These are phyloP conservation scores for Nakazawaea sp. DNA, from an alignment of 805 yeast genomes.

Conservation along the genomic window DNA sequence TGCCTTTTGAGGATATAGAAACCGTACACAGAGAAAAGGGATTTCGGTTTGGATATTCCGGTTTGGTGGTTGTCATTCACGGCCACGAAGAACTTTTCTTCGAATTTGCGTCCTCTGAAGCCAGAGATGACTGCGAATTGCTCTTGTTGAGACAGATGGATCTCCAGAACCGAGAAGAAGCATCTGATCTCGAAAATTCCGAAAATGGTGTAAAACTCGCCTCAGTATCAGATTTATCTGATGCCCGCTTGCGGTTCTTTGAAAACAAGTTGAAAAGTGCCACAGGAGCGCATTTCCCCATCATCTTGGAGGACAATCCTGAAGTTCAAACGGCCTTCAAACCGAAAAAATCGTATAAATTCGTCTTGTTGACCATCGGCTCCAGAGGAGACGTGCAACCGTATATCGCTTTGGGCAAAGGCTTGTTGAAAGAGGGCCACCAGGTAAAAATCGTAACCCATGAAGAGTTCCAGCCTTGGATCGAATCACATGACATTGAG, in stretches of 20 bases:
- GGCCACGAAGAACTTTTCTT: slow-evolving; percentile 75
- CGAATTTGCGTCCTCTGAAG: slow-evolving; percentile 59
- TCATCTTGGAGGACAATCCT: slow-evolving; percentile 63
- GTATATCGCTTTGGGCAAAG: slow-evolving; percentile 83
- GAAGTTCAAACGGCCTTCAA: slow-evolving; percentile 39
- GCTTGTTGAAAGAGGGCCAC: slow-evolving; percentile 76
- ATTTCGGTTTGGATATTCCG: slow-evolving; percentile 61
- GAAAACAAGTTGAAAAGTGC: slow-evolving; percentile 59
- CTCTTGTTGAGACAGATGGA: slow-evolving; percentile 47
- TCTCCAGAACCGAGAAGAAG: neutral
- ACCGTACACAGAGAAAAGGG: slow-evolving; percentile 63
- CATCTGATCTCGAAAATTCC: slow-evolving; percentile 11
- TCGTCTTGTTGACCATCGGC: slow-evolving; percentile 81
- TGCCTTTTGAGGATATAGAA: slow-evolving; percentile 72
- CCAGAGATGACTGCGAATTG: slow-evolving; percentile 68
- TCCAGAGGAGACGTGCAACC: slow-evolving; percentile 98
- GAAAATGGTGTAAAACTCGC: slow-evolving; percentile 24
- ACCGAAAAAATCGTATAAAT: slow-evolving; percentile 47
- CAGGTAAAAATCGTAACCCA: slow-evolving; percentile 82
- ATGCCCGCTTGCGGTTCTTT: slow-evolving; percentile 57
- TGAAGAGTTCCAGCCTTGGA: slow-evolving; percentile 72
- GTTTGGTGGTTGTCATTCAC: slow-evolving; percentile 59
- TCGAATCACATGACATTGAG: slow-evolving; percentile 54
- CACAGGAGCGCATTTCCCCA: slow-evolving; percentile 60
- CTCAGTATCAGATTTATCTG: slow-evolving; percentile 27